These are phyloP conservation scores for Tuber umbilicatum DNA, from an alignment of 495 filamentous ascomycete genomes.

Conservation along the genomic window DNA sequence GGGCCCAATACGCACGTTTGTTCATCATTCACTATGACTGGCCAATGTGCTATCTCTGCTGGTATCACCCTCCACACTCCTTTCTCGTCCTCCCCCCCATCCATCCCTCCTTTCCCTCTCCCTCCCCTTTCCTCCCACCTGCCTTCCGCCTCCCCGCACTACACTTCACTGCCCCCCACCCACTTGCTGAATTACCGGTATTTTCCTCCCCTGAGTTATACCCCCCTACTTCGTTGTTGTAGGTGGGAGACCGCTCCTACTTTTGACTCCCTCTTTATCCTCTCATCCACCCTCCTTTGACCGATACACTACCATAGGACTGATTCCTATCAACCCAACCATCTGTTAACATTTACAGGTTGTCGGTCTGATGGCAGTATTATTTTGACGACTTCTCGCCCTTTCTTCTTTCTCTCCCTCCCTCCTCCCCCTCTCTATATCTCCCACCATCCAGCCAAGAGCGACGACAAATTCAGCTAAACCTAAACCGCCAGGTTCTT, in stretches of 20 bases:
- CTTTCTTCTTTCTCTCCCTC: conserved; percentile 16
- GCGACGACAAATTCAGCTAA: conserved; percentile 14
- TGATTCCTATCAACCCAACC: conserved; percentile 26
- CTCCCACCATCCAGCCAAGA: conserved; percentile 12
- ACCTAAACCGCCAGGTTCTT: conserved; percentile 21
- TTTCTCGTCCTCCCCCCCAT: conserved; percentile 5
- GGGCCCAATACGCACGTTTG: neutral
- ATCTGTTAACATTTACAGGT: conserved; percentile 19
- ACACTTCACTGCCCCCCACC: neutral
- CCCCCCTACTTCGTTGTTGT: neutral
- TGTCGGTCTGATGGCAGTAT: conserved; percentile 11
- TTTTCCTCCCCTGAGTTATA: neutral
- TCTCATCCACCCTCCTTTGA: neutral
- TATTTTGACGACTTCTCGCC: conserved; percentile 25
- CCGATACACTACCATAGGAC: conserved; percentile 32
- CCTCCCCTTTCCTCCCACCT: neutral
- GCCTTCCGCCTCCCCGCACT: neutral
- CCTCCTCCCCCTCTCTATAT: conserved; percentile 8
- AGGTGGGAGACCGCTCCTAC: neutral
- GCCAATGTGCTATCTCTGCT: neutral
- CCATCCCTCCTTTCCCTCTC: conserved; percentile 1
- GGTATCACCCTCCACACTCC: conserved; percentile 1
- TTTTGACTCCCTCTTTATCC: neutral
- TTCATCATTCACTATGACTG: neutral
- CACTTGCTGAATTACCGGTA: neutral